phyloP scores from a whole-genome alignment of 2,329 filamentous ascomycete species.

The Diaporthe sp. region DNA sequence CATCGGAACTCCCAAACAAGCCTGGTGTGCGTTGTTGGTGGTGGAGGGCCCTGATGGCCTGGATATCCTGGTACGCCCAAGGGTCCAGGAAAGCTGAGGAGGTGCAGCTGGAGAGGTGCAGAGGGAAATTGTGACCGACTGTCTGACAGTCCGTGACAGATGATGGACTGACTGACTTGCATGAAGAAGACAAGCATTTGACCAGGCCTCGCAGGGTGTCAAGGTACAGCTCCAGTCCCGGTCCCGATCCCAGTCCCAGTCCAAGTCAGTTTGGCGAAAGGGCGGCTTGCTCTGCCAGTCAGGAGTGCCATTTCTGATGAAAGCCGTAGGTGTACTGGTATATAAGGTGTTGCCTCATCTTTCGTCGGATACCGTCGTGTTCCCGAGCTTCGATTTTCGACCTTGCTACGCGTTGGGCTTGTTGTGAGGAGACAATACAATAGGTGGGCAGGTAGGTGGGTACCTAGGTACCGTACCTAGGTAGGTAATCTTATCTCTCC shows the following conservation, averaged over 20 bases:
- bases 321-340: not conserved
- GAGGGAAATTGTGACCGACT: slow-evolving; percentile 3
- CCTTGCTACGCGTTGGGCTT: not conserved
- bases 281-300: not conserved
- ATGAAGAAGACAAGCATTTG: not conserved
- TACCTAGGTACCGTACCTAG: not conserved
- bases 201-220: not conserved
- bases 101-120: not conserved
- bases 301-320: not conserved
- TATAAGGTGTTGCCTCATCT: not conserved
- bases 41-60: too few relatives aligned
- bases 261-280: not conserved
- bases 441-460: not conserved
- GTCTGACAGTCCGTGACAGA: not conserved
- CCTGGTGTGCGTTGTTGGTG: not conserved
- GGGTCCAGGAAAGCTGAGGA: not conserved
- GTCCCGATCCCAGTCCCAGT: too few relatives aligned
- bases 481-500: slow-evolving; percentile 4
- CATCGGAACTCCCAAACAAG: not conserved
- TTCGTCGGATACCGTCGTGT: not conserved
- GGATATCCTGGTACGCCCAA: not conserved
- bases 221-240: not conserved
- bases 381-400: not conserved
- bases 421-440: not conserved
- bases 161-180: slow-evolving; percentile 4